Evolutionary conservation across 2,329 filamentous ascomycete species (phyloP).

Genomic region (Zarea fungicola): DNA sequence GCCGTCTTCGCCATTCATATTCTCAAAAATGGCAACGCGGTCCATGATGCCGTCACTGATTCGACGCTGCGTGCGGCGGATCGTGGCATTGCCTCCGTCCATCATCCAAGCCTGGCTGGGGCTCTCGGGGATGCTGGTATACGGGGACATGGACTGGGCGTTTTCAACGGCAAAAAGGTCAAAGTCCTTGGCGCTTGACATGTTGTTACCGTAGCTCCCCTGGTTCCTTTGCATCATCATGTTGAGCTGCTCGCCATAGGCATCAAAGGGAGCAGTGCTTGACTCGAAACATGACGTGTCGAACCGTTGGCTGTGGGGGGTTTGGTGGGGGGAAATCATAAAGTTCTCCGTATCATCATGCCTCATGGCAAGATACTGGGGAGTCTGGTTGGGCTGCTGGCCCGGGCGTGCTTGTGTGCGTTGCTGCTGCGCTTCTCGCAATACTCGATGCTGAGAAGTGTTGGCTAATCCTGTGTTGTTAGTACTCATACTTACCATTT

Average conservation of each 20-base stretch:
- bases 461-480: constrained; percentile 52
- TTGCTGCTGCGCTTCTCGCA: constrained; percentile 89
- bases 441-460: constrained; percentile 62
- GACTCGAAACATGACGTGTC: constrained; percentile 41
- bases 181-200: constrained; percentile 42
- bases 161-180: constrained; percentile 44
- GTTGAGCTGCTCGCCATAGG: constrained; percentile 39
- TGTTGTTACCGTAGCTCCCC: constrained; percentile 35
- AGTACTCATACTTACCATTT: constrained; percentile 48
- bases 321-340: constrained; percentile 50
- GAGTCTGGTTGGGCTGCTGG: constrained; percentile 24
- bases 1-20: constrained; percentile 38
- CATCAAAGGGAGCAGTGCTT: constrained; percentile 43
- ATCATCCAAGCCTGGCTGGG: constrained; percentile 46
- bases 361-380: constrained; percentile 25
- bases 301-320: constrained; percentile 50
- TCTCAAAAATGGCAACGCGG: constrained; percentile 55
- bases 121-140: constrained; percentile 46
- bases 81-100: constrained; percentile 41
- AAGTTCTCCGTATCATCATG: constrained; percentile 47
- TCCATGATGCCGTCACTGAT: constrained; percentile 59
- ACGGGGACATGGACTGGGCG: constrained; percentile 44
- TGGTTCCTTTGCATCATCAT: constrained; percentile 44
- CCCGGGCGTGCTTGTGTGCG: constrained; percentile 71
- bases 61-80: constrained; percentile 38